phyloP scores from a whole-genome alignment of 306 rosid species.

The Dalbergia oliveri region DNA sequence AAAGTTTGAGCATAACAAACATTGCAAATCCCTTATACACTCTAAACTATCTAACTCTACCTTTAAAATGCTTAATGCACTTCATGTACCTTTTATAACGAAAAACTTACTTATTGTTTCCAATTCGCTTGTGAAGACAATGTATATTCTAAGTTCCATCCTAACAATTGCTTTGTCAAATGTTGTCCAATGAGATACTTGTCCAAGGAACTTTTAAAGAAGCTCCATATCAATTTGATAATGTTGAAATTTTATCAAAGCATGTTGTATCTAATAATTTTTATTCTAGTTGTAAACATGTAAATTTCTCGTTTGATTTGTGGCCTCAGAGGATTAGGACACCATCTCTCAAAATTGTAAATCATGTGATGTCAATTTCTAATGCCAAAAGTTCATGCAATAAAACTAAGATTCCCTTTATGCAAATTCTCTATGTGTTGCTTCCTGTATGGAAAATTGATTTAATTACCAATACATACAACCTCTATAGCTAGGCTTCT shows the following conservation, averaged over 20 bases:
- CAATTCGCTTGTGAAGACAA: neutral
- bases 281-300: too few relatives aligned
- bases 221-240: neutral
- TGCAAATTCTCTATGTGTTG: neutral
- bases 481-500: neutral
- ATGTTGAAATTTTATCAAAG: too few relatives aligned
- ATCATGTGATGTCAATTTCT: neutral
- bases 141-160: neutral
- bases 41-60: neutral
- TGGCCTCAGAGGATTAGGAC: neutral
- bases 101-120: neutral
- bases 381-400: too few relatives aligned
- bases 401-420: neutral
- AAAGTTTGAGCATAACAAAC: neutral
- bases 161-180: neutral
- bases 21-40: neutral
- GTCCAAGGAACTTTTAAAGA: neutral
- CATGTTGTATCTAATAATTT: neutral
- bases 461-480: too few relatives aligned
- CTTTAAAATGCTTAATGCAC: neutral
- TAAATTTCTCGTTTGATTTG: too few relatives aligned
- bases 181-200: neutral
- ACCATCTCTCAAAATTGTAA: neutral
- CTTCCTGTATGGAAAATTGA: neutral
- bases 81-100: neutral